Evolutionary conservation across 257 asterid species (phyloP).

Genomic region (Plantago major): DNA sequence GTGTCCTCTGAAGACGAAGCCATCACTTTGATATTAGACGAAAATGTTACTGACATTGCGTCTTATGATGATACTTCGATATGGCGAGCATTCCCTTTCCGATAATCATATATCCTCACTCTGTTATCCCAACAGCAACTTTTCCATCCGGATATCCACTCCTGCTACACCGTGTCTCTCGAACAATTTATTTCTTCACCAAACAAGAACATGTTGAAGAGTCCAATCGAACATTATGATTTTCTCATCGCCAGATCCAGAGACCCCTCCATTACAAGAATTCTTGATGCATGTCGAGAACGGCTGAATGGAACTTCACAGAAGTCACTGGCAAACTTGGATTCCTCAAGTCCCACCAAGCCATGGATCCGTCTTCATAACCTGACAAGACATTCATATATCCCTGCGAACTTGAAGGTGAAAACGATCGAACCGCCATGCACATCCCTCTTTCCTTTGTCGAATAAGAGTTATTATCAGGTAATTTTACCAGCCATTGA

Average conservation of each 20-base stretch:
- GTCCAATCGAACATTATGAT: conserved; percentile 61
- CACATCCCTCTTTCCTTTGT: conserved; percentile 76
- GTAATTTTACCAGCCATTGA: conserved; percentile 41
- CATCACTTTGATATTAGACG: conserved; percentile 46
- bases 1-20: conserved; percentile 90
- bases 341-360: conserved; percentile 85
- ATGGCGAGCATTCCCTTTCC: conserved; percentile 79
- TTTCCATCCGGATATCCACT: conserved; percentile 67
- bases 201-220: conserved; percentile 53
- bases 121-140: conserved; percentile 88
- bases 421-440: conserved; percentile 70
- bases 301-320: conserved; percentile 80
- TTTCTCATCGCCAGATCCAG: conserved; percentile 91
- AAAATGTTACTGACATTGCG: conserved; percentile 75
- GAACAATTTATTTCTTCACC: conserved; percentile 57
- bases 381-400: conserved; percentile 56
- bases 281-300: conserved; percentile 63
- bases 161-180: conserved; percentile 73
- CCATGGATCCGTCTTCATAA: conserved; percentile 91
- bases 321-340: conserved; percentile 59
- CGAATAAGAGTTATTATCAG: conserved; percentile 34
- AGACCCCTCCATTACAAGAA: conserved; percentile 69
- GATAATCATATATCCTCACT: conserved; percentile 73
- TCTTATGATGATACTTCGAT: conserved; percentile 72
- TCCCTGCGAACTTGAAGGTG: conserved; percentile 51